These are phyloP conservation scores for Amaranthus tricolor DNA, from an alignment of 179 eudicot genomes.

Conservation along the genomic window DNA sequence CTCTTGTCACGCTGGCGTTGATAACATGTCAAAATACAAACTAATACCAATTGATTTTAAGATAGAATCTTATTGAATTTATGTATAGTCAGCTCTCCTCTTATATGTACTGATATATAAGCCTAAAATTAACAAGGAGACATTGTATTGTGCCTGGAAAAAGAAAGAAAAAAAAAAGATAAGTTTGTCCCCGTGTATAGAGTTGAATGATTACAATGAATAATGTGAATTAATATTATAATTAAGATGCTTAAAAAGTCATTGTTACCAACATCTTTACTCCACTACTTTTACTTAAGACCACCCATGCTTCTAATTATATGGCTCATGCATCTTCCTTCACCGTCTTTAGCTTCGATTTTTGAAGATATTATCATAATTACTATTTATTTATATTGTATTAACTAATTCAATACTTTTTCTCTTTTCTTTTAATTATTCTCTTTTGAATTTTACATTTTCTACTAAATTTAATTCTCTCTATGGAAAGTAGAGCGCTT, in stretches of 20 bases:
- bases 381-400: not conserved
- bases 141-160: not conserved
- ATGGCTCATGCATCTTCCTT: slow-evolving; percentile 19
- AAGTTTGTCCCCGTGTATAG: slow-evolving; percentile 3
- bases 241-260: slow-evolving; percentile 15
- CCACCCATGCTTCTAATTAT: slow-evolving; percentile 31
- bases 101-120: not conserved
- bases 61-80: too few relatives aligned
- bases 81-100: not conserved
- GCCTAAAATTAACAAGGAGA: not conserved
- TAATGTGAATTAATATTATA: slow-evolving; percentile 6
- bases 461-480: too few relatives aligned
- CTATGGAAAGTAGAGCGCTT: too few relatives aligned
- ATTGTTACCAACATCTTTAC: slow-evolving; percentile 20
- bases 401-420: not conserved
- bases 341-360: slow-evolving; percentile 4
- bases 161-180: not conserved
- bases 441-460: not conserved
- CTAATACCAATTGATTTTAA: too few relatives aligned
- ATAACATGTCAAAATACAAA: too few relatives aligned
- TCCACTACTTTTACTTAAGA: not conserved
- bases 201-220: slow-evolving; percentile 11
- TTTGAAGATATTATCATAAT: slow-evolving; percentile 2
- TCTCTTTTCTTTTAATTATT: not conserved
- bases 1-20: too few relatives aligned